Evolutionary conservation across 2,329 filamentous ascomycete species (phyloP), one percentile per base, ranked within the genome.

Genomic region (Alternaria ethzedia): DNA sequence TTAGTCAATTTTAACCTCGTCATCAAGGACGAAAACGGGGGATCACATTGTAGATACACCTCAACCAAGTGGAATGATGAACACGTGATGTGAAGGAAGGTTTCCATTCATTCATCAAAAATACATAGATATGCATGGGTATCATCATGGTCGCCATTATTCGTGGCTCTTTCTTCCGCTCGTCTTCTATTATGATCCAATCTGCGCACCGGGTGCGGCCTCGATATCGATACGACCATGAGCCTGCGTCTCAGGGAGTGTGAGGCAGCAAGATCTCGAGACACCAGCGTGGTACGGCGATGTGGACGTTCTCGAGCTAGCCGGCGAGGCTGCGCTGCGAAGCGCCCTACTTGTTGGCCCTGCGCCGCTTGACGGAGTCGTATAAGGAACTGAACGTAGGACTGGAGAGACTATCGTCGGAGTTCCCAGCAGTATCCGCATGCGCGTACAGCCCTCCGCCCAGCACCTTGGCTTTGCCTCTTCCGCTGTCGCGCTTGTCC

Each of bases 101-200:
- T n/a, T 9, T 0, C n/a, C 32, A 36, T n/a, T n/a, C 9, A 36
- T 15, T n/a, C 0, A 5, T 36, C 9, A 2, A 5, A 36, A n/a
- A 36, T 36, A 5, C 4, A n/a, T 9, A 5, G 2, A 36, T 36
- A 36, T 36, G 15, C 0, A 36, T 36, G 32, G 32, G 32, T 36
- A 9, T 36, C 32, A 36, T n/a, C 15, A 1, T 36, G 32, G 32
- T 36, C 4, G 13, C n/a, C 7, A 9, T 36, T 36, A 36, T 36
- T 36, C 8, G 7, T 36, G 7, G n/a, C 15, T 36, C 5, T 1
- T 1, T 36, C 32, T 9, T 36, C 32, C 32, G 8, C n/a, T 7
- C 4, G 7, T 36, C 13, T 5, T 36, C 7, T 36, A 9, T 7
- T 9, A 36, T 36, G 32, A 36, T 36, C 13, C 7, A n/a, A 36